Evolutionary conservation across 2,329 filamentous ascomycete genomes (phyloP).

Genomic region (Sclerotinia nivalis): DNA sequence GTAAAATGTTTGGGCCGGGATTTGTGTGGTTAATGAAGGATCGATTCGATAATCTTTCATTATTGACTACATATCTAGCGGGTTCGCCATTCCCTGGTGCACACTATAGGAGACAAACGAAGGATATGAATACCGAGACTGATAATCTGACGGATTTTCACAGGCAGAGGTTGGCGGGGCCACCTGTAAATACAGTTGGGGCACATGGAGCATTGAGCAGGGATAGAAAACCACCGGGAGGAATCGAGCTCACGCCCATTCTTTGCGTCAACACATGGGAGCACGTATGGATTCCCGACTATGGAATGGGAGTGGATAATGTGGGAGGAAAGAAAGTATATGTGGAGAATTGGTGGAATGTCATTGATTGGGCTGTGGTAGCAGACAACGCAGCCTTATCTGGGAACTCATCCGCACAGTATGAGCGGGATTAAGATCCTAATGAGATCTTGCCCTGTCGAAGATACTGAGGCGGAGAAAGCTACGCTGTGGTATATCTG

Average conservation of each 20-base stretch:
- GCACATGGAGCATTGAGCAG: conserved; percentile 37
- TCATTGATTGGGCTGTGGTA: conserved; percentile 82
- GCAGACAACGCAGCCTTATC: conserved; percentile 38
- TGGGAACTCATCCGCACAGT: not conserved
- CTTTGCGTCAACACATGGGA: conserved; percentile 96
- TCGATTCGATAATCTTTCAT: conserved; percentile 53
- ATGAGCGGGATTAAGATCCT: not conserved
- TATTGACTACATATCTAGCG: conserved; percentile 88
- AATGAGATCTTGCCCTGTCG: not conserved
- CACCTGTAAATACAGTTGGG: conserved; percentile 42
- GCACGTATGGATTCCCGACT: conserved; percentile 87
- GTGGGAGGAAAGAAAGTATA: conserved; percentile 73
- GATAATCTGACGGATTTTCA: conserved; percentile 44
- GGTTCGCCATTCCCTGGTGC: conserved; percentile 85
- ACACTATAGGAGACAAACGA: conserved; percentile 67
- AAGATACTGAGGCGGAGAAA: conserved; percentile 9
- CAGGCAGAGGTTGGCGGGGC: conserved; percentile 39
- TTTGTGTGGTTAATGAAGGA: conserved; percentile 87
- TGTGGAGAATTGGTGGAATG: conserved; percentile 82
- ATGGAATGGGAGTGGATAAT: conserved; percentile 57
- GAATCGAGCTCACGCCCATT: conserved; percentile 70
- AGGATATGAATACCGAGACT: conserved; percentile 69
- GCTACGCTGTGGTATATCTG: conserved; percentile 23
- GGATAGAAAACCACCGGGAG: conserved; percentile 56
- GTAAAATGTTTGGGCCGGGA: conserved; percentile 92